Conservation (phyloP, 202 grass and related monocot species). For the Brachypodium distachyon region DNA sequence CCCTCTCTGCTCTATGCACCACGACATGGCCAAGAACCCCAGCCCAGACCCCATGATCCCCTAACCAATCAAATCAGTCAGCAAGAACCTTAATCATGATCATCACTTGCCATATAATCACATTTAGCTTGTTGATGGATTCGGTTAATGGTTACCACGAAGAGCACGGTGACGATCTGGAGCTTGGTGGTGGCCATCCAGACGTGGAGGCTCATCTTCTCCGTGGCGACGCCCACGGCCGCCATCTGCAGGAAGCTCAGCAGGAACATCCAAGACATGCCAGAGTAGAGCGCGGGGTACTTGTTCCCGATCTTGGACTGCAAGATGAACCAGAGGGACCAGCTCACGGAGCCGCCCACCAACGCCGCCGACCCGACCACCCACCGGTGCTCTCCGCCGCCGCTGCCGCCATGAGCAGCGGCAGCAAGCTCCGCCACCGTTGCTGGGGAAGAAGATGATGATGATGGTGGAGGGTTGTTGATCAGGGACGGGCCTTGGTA, state of each 20-base stretch:
- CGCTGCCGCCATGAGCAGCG: background rate
- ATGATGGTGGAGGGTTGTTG: background rate
- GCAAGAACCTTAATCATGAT: too few relatives aligned
- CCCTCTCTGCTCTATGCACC: conserved; percentile 78
- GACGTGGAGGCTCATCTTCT: conserved; percentile 16
- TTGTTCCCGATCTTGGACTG: conserved; percentile 52
- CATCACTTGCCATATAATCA: too few relatives aligned
- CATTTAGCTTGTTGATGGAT: too few relatives aligned
- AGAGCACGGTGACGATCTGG: conserved; percentile 47
- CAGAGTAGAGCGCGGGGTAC: conserved; percentile 53
- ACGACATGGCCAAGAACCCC: conserved; percentile 60
- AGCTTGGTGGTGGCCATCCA: conserved; percentile 44
- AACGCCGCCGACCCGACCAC: conserved; percentile 43
- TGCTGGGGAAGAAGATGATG: background rate
- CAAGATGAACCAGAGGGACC: conserved; percentile 61
- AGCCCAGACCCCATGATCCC: conserved; percentile 61
- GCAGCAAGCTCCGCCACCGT: background rate
- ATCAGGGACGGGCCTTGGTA: conserved; percentile 49
- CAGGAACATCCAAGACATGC: conserved; percentile 45
- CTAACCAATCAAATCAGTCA: conserved; percentile 1
- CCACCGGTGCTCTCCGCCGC: conserved; percentile 47
- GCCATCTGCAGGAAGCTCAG: conserved; percentile 53
- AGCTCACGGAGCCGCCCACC: conserved; percentile 36
- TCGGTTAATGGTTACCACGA: conserved; percentile 37
- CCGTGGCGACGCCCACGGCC: conserved; percentile 17